A percentile compares a stretch with the other conserved stretches of the same genome.
Conservation (phyloP, 2,329 filamentous ascomycete genomes). For the Pseudocercospora ulei region DNA sequence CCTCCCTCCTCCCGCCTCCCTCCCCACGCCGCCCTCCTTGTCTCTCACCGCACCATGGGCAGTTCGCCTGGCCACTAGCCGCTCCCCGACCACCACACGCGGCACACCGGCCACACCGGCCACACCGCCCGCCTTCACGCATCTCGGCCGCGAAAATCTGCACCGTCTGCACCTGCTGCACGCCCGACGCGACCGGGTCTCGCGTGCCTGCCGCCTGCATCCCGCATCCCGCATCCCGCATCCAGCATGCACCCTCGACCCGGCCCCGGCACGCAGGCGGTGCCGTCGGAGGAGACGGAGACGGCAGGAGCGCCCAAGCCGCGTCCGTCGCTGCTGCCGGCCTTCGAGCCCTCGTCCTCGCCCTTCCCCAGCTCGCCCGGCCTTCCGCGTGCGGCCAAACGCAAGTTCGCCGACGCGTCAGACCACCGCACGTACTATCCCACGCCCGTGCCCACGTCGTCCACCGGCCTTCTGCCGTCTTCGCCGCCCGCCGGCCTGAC, state of each 20-base stretch:
- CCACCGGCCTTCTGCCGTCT: conserved; percentile 79
- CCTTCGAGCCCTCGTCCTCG: conserved; percentile 52
- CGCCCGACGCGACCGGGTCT: conserved; percentile 13
- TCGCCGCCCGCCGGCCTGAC: conserved; percentile 57
- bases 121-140: conserved; percentile 14
- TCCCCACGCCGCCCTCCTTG: neutral
- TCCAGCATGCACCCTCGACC: conserved; percentile 24
- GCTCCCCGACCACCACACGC: conserved; percentile 12
- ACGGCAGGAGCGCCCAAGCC: conserved; percentile 21
- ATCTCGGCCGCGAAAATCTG: conserved; percentile 17
- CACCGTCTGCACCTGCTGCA: conserved; percentile 13
- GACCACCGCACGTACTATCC: conserved; percentile 56
- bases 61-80: conserved; percentile 11
- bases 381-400: conserved; percentile 58
- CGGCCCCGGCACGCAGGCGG: conserved; percentile 11
- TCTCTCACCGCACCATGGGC: conserved; percentile 15
- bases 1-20: conserved; percentile 9
- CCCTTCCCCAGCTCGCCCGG: conserved; percentile 66
- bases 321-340: conserved; percentile 58
- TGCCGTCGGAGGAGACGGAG: conserved; percentile 19
- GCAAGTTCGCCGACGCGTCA: conserved; percentile 48
- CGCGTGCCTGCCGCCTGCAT: conserved; percentile 23
- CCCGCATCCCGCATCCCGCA: conserved; percentile 20
- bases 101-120: conserved; percentile 16
- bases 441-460: conserved; percentile 87